Evolutionary conservation across 805 yeast species (phyloP).

Genomic region (Saturnispora quitensis): DNA sequence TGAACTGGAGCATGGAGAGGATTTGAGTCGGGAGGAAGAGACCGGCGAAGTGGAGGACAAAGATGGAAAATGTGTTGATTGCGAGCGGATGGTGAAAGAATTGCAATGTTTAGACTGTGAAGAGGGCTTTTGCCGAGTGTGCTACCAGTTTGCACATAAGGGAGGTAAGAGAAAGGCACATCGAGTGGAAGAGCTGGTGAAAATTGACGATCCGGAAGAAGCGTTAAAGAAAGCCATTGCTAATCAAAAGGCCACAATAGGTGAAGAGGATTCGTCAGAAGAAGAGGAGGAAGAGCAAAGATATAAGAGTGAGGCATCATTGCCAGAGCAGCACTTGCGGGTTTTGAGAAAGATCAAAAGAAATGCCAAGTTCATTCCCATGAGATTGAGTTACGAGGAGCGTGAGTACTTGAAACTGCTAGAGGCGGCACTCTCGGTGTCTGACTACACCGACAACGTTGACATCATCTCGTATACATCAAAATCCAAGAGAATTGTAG

Average conservation of each 20-base stretch:
- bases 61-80: slow-evolving; percentile 46
- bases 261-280: slow-evolving; percentile 9
- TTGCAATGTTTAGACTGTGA: slow-evolving; percentile 53
- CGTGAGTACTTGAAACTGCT: slow-evolving; percentile 56
- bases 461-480: slow-evolving; percentile 61
- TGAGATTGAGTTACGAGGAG: slow-evolving; percentile 60
- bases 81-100: slow-evolving; percentile 65
- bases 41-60: slow-evolving; percentile 15
- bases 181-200: slow-evolving; percentile 22
- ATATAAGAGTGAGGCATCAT: slow-evolving; percentile 8
- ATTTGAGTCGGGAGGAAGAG: not conserved
- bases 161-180: slow-evolving; percentile 55
- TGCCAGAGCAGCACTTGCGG: slow-evolving; percentile 13
- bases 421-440: slow-evolving; percentile 70
- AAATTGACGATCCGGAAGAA: slow-evolving; percentile 8
- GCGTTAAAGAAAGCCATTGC: slow-evolving; percentile 14
- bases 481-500: slow-evolving; percentile 61
- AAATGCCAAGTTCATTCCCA: slow-evolving; percentile 51
- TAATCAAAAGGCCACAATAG: slow-evolving; percentile 14
- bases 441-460: slow-evolving; percentile 72
- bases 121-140: slow-evolving; percentile 61
- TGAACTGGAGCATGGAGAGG: slow-evolving; percentile 10
- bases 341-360: slow-evolving; percentile 31
- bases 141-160: slow-evolving; percentile 58
- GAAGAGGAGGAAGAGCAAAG: slow-evolving; percentile 13